These are phyloP conservation scores for Bolboschoenoplectus hybrid DNA, from an alignment of 202 grass and related monocot genomes.

Conservation along the genomic window DNA sequence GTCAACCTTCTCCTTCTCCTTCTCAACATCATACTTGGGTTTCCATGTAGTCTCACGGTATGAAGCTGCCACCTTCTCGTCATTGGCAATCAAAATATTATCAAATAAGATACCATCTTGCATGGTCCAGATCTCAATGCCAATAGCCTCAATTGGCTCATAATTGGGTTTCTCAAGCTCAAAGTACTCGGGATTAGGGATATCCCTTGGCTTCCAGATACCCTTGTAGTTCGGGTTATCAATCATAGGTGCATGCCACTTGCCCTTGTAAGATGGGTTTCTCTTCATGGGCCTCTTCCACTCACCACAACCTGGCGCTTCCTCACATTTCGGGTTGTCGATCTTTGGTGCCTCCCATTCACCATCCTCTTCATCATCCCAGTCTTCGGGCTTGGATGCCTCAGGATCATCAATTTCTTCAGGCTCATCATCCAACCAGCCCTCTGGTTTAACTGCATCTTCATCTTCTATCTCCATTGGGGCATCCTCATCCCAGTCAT, in stretches of 20 bases:
- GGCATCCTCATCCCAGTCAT: conserved; percentile 96
- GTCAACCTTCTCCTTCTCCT: conserved; percentile 82
- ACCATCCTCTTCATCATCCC: conserved; percentile 97
- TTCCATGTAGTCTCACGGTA: conserved; percentile 78
- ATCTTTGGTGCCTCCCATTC: conserved; percentile 98
- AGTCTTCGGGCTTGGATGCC: conserved; percentile 80
- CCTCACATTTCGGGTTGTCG: conserved; percentile 93
- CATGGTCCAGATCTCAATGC: conserved; percentile 96
- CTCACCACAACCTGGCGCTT: conserved; percentile 84
- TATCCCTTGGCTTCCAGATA: conserved; percentile 95
- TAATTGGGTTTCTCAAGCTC: conserved; percentile 82
- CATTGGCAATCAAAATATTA: conserved; percentile 79
- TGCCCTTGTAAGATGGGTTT: conserved; percentile 91
- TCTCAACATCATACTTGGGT: conserved; percentile 78
- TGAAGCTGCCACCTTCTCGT: conserved; percentile 74
- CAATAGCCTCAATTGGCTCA: conserved; percentile 79
- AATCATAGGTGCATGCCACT: conserved; percentile 82
- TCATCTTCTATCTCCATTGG: conserved; percentile 87
- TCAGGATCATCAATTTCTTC: conserved; percentile 89
- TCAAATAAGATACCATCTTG: conserved; percentile 91
- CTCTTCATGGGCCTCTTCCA: conserved; percentile 94
- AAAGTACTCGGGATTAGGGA: conserved; percentile 86
- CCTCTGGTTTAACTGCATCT: conserved; percentile 85
- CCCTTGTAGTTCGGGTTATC: conserved; percentile 97
- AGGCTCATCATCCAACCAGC: conserved; percentile 87